Evolutionary conservation across 2,329 filamentous ascomycete species (phyloP).

Genomic region (Pseudonectria buxi): DNA sequence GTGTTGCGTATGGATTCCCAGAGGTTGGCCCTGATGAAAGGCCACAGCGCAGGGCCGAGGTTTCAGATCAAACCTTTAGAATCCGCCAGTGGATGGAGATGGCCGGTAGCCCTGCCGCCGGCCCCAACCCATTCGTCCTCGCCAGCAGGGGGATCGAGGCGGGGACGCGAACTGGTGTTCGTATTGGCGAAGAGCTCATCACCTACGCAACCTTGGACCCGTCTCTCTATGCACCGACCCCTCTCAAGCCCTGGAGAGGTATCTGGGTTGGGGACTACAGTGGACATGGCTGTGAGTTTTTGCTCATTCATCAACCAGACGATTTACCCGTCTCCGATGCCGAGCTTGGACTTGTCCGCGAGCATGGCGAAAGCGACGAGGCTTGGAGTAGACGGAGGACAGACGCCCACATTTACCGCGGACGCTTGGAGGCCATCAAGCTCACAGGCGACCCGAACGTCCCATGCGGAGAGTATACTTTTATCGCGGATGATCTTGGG

Average conservation of each 20-base stretch:
- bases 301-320: constrained; percentile 70
- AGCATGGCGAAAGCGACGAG: constrained; percentile 36
- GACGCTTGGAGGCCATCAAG: constrained; percentile 76
- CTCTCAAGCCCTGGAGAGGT: constrained; percentile 74
- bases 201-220: constrained; percentile 68
- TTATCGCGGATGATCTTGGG: constrained; percentile 72
- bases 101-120: constrained; percentile 25
- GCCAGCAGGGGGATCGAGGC: too few relatives aligned
- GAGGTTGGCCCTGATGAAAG: constrained; percentile 23
- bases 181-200: constrained; percentile 48
- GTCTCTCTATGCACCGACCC: constrained; percentile 71
- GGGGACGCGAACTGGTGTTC: constrained; percentile 31
- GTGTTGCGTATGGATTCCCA: constrained; percentile 15
- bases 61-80: constrained; percentile 65
- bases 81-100: constrained; percentile 73
- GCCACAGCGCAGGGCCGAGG: constrained; percentile 47
- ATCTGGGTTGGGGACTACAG: constrained; percentile 92
- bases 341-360: constrained; percentile 33
- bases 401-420: constrained; percentile 49
- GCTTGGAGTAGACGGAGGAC: constrained; percentile 39
- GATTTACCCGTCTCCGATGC: constrained; percentile 34
- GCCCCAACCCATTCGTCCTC: too few relatives aligned
- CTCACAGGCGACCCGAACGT: constrained; percentile 88
- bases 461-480: constrained; percentile 77
- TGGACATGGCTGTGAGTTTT: constrained; percentile 80